phyloP scores from a whole-genome alignment of 768 basidiomycete species.

The Podaxis mareebaensis region DNA sequence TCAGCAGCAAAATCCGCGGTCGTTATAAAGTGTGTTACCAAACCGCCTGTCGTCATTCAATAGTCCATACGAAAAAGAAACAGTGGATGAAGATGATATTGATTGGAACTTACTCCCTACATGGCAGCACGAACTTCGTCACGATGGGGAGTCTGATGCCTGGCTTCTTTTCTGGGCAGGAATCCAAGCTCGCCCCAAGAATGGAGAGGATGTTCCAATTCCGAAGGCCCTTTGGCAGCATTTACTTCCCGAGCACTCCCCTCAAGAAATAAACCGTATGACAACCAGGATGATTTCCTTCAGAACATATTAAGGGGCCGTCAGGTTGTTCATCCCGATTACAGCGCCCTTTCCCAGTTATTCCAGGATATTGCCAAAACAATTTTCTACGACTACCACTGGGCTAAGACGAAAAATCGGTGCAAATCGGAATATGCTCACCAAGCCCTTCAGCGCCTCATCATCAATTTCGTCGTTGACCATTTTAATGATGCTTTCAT shows the following conservation, averaged over 20 bases:
- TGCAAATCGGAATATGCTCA: slow-evolving; percentile 12
- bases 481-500: slow-evolving; percentile 13
- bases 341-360: background rate
- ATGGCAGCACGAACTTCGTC: slow-evolving; percentile 8
- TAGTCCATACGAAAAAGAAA: background rate
- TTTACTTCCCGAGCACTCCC: no score
- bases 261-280: background rate
- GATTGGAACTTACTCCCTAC: background rate
- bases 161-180: slow-evolving; percentile 14
- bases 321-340: background rate
- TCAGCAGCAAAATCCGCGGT: no score
- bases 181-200: slow-evolving; percentile 3
- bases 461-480: slow-evolving; percentile 16
- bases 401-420: slow-evolving; percentile 10
- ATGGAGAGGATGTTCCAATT: background rate
- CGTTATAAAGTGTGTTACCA: background rate
- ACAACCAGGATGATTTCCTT: background rate
- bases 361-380: slow-evolving; percentile 2
- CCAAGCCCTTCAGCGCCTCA: slow-evolving; percentile 15
- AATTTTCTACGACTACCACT: slow-evolving; percentile 1
- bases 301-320: no score
- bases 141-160: slow-evolving; percentile 14
- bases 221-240: no score
- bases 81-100: no score
- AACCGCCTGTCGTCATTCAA: background rate